These are phyloP conservation scores for Raddia guianensis DNA, from an alignment of 176 grass and related monocot species.

Conservation along the genomic window DNA sequence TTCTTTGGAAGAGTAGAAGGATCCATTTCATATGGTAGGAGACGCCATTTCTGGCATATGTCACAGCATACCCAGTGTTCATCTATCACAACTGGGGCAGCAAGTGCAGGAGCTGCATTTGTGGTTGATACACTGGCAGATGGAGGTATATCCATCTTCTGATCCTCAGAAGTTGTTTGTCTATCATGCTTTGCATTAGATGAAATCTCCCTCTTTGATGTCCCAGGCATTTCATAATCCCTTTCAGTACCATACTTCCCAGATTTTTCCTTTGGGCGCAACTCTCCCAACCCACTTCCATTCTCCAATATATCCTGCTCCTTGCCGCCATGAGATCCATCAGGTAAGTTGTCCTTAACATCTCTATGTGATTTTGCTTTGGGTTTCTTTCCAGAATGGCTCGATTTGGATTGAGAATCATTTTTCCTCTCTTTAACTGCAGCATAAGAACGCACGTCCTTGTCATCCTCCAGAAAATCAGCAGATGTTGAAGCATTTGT, in stretches of 20 bases:
- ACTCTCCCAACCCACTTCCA: slow-evolving; percentile 54
- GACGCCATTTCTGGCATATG: slow-evolving; percentile 93
- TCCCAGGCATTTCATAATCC: slow-evolving; percentile 51
- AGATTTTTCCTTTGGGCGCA: slow-evolving; percentile 45
- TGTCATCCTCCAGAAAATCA: slow-evolving; percentile 53
- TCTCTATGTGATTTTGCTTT: slow-evolving; percentile 65
- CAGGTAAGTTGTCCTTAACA: slow-evolving; percentile 29
- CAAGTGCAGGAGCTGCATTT: slow-evolving; percentile 46
- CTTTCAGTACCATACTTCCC: slow-evolving; percentile 58
- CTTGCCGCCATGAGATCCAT: slow-evolving; percentile 45
- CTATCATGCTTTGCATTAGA: slow-evolving; percentile 57
- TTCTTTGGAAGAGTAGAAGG: slow-evolving; percentile 70
- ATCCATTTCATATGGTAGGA: slow-evolving; percentile 81
- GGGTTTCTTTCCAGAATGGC: slow-evolving; percentile 56
- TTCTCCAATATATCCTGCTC: slow-evolving; percentile 49
- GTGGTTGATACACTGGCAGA: slow-evolving; percentile 49
- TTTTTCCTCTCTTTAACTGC: slow-evolving; percentile 60
- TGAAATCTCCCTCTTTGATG: slow-evolving; percentile 57
- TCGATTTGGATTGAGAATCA: slow-evolving; percentile 56
- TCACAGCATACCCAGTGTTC: slow-evolving; percentile 98
- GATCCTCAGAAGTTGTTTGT: slow-evolving; percentile 40
- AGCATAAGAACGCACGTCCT: slow-evolving; percentile 46
- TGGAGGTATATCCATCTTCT: slow-evolving; percentile 57
- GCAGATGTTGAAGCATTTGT: slow-evolving; percentile 45
- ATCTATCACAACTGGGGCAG: slow-evolving; percentile 67